Base-by-base conservation (phyloP, 2,329 filamentous ascomycete species). In the Magnaporthiopsis poae region DNA sequence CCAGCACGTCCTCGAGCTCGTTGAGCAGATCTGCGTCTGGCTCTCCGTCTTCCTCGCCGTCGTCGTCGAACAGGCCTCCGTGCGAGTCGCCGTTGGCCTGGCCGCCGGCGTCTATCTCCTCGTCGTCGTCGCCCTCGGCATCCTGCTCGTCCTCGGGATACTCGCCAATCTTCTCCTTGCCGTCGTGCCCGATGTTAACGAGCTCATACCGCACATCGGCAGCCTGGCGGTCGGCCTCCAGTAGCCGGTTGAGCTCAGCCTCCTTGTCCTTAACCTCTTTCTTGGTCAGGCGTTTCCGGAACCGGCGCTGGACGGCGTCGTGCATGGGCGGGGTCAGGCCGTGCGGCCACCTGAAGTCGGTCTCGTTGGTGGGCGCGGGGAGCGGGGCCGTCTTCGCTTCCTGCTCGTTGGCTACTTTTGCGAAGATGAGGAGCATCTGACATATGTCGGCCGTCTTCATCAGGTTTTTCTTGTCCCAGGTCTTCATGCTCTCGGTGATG, bases 401-500 rank as follows among this genome's bases (percentile, higher is more conserved):
- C n/a, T 82, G 78, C 69, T 91, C 88, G 66, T 77, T 88, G 62
- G 81, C 79, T 25, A 94, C 88, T 39, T 78, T 80, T 11, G 89
- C 88, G 67, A 92, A 85, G 1, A 94, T 90, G 9, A 96, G 79
- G 52, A 96, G 83, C 90, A 96, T 96, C 79, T 96, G 92, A 71
- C 89, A 92, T 46, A 96, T 86, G 73, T 96, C 92, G 39, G 90
- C 90, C 11, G 90, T 90, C 79, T 96, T 96, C 80, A 93, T 92
- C 81, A 93, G 92, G 25, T 88, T 85, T 73, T 90, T 92, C 73
- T 88, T 88, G 75, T 96, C 92, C 90, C 92, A 96, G 68, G 90
- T 93, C 81, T 96, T 96, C 89, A 95, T 92, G 9, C 88, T 89
- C 75, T 96, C 92, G 5, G 93, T 88, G 67, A 96, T 90, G 68